Percentiles rank a stretch among this genome's conserved stretches.
Evolutionary conservation across 2,329 filamentous ascomycete species (phyloP).

Genomic region (Fusarium neocosmosporiellum): DNA sequence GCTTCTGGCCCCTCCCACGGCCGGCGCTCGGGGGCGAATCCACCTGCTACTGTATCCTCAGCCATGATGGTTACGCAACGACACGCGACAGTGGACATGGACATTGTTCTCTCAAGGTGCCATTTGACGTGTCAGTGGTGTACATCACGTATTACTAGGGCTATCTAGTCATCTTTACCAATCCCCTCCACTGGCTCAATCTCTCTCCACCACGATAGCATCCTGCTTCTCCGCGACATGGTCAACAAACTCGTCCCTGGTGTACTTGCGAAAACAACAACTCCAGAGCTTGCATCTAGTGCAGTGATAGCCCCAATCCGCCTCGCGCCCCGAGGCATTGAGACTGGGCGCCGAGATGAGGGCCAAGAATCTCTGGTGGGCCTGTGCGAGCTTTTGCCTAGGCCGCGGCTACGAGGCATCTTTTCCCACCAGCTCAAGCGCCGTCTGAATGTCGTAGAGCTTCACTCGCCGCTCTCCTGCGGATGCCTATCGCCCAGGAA

Average conservation of each 20-base stretch:
- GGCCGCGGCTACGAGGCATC: neutral
- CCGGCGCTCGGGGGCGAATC: neutral
- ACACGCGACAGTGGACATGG: neutral
- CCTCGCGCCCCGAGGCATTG: neutral
- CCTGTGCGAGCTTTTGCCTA: too few species aligned
- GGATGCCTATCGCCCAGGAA: neutral
- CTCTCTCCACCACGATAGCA: neutral
- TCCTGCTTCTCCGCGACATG: too few species aligned
- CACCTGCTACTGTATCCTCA: neutral
- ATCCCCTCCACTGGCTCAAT: neutral
- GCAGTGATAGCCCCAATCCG: neutral
- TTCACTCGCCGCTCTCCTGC: neutral
- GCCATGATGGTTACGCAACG: neutral
- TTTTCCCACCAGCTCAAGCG: neutral
- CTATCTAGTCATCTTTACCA: neutral
- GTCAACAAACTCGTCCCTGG: too few species aligned
- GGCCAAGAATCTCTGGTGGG: neutral
- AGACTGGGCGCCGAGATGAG: neutral
- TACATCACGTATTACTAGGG: neutral
- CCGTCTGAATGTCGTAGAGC: neutral
- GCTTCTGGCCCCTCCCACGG: neutral
- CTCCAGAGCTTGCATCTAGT: neutral
- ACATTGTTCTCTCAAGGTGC: neutral
- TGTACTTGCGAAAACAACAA: too few species aligned
- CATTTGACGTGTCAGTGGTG: neutral